Conservation (phyloP, 371 early-diverging fungal genomes). For the Entomophthora muscae region DNA sequence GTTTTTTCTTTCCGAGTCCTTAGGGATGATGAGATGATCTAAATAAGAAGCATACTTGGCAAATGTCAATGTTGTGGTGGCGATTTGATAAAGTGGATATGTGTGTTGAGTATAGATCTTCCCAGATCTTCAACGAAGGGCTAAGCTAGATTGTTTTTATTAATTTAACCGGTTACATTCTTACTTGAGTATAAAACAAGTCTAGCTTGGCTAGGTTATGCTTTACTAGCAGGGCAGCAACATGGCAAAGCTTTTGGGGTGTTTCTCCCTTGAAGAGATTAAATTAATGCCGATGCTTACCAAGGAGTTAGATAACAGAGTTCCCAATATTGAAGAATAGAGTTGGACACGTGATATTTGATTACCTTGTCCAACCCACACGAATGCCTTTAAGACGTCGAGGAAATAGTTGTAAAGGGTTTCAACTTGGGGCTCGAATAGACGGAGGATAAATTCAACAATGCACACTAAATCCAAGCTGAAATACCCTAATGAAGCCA, state of each 20-base stretch:
- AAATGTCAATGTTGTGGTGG: too few relatives aligned
- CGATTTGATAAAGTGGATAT: too few relatives aligned
- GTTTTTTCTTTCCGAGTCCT: too few relatives aligned
- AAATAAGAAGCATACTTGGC: too few relatives aligned
- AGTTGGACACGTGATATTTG: background rate
- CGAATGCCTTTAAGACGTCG: slow-evolving; percentile 41
- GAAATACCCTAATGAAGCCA: background rate
- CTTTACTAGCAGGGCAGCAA: slow-evolving; percentile 2
- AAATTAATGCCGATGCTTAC: background rate
- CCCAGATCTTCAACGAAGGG: background rate
- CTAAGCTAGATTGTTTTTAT: background rate
- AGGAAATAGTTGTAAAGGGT: slow-evolving; percentile 64
- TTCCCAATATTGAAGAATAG: background rate
- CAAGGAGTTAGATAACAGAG: background rate
- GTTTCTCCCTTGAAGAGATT: background rate
- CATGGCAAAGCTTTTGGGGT: background rate
- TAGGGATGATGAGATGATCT: too few relatives aligned
- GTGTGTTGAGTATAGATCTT: background rate
- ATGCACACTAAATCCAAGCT: slow-evolving; percentile 77
- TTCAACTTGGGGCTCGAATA: slow-evolving; percentile 48
- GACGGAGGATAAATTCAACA: slow-evolving; percentile 63
- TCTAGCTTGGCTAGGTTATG: background rate
- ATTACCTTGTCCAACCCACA: slow-evolving; percentile 25
- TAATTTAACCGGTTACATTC: background rate
- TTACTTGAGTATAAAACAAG: background rate